Base-by-base conservation (phyloP, 345 rosid genomes). In the Streptanthus diversifolius region DNA sequence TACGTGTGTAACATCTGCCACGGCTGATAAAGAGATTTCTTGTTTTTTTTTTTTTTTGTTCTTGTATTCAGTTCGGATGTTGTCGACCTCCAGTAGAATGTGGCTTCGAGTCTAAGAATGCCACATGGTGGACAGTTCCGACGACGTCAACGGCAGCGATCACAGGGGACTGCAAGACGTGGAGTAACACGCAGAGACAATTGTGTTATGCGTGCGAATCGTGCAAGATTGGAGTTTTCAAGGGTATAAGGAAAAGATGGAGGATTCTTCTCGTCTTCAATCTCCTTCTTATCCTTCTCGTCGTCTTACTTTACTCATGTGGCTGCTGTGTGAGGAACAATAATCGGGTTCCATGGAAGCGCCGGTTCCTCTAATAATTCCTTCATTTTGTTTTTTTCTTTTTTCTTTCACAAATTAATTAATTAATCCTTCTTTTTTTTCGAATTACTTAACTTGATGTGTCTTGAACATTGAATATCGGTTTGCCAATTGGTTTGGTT, bases 41-140 rank as follows among this genome's bases (percentile, higher is more conserved):
- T 27, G 12, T 9, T 33, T 39, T 37, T 19, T 4, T 63, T 3
- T 63, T 72, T 41, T 36, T 12, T 11, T 19, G 0, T 19, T 3
- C 27, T 36, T 48, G 10, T 54, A n/a, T 6, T 53, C 12, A 84
- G 90, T 80, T 83, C 3, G 91, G 96, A 4, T 88, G 96, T 72
- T 88, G 93, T 83, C 87, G 80, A 64, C 93, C 88, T 4, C 88
- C 93, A 0, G 41, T 39, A 3, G 57, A 65, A n/a, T 86, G 96
- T 41, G 88, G 87, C 2, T 86, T 81, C 67, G 51, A 48, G 14
- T 76, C 65, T 62, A 65, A 71, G 57, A 87, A 88, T 32, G 77
- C 58, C 3, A 83, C 90, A 13, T 74, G 49, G 22, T 85, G 87
- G 92, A 53, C 29, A 4, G 44, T 47, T 4, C 81, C 83, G 0